Evolutionary conservation across 495 filamentous ascomycete genomes (phyloP).

Genomic region (Trichoderma erinaceum): DNA sequence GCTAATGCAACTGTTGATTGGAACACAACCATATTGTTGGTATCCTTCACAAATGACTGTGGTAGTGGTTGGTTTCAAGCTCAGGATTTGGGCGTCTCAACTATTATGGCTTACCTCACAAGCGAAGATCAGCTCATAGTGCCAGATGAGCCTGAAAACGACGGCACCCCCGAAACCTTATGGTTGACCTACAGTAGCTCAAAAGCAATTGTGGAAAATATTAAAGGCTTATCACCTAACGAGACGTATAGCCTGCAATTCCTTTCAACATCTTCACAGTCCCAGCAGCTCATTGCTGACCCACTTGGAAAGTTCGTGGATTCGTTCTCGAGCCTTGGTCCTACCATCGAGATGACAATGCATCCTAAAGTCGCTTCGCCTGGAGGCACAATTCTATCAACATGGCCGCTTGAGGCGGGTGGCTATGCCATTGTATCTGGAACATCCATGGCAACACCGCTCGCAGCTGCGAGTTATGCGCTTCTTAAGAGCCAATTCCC

Average conservation of each 20-base stretch:
- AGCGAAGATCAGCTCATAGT: neutral
- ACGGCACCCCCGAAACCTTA: neutral
- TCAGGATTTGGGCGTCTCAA: neutral
- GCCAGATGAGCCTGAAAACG: constrained; percentile 16
- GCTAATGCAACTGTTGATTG: neutral
- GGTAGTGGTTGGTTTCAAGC: neutral
- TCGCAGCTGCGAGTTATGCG: constrained; percentile 24
- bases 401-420: constrained; percentile 21
- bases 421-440: constrained; percentile 25
- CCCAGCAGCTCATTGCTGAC: neutral
- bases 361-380: constrained; percentile 25
- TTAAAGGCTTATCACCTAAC: neutral
- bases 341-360: constrained; percentile 18
- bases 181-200: neutral
- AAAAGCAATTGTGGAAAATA: neutral
- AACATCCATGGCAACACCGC: constrained; percentile 28
- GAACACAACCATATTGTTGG: neutral
- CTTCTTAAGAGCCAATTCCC: constrained; percentile 28
- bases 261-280: constrained; percentile 18
- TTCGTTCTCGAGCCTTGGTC: constrained; percentile 24
- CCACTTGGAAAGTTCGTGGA: constrained; percentile 20
- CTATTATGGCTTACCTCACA: neutral
- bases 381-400: constrained; percentile 23
- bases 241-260: constrained; percentile 20
- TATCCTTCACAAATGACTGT: neutral